Percentiles rank a stretch among this genome's conserved stretches.
phyloP scores from a whole-genome alignment of 208 protist species.

The Leptomonas pyrrhocoris region DNA sequence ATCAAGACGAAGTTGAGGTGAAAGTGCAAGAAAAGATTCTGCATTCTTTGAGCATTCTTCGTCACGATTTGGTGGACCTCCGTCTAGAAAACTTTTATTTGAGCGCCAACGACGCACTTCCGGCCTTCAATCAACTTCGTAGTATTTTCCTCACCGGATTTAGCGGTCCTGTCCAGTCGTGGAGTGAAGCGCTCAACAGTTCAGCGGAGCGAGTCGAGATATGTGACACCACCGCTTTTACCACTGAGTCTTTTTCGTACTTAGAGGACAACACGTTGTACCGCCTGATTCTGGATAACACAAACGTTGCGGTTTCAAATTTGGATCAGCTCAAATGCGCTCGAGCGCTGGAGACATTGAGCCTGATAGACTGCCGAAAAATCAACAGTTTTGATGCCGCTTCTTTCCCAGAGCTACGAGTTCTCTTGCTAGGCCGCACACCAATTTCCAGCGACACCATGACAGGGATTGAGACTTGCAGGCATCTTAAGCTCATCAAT shows the following conservation, averaged over 20 bases:
- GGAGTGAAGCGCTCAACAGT: conserved; percentile 1
- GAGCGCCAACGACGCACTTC: background rate
- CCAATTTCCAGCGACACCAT: conserved; percentile 8
- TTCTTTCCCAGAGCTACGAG: conserved; percentile 16
- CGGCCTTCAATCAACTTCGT: background rate
- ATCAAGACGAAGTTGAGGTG: conserved; percentile 15
- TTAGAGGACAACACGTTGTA: background rate
- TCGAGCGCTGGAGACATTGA: conserved; percentile 8
- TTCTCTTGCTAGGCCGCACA: conserved; percentile 13
- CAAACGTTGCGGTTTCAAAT: background rate
- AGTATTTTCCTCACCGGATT: conserved; percentile 10
- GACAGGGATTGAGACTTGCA: conserved; percentile 14
- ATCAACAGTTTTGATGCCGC: conserved; percentile 9
- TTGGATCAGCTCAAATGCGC: conserved; percentile 8
- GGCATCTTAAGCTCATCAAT: conserved; percentile 17
- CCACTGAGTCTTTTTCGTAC: background rate
- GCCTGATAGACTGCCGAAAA: conserved; percentile 24
- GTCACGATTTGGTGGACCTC: background rate
- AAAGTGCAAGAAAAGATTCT: conserved; percentile 1
- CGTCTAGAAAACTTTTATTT: conserved; percentile 13
- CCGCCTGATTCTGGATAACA: conserved; percentile 24
- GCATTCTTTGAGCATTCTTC: background rate
- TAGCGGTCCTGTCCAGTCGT: conserved; percentile 7
- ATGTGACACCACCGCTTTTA: background rate
- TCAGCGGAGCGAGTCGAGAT: conserved; percentile 18